These are phyloP conservation scores for Clathrospora elynae DNA, from an alignment of 2,329 filamentous ascomycete genomes.

Conservation along the genomic window DNA sequence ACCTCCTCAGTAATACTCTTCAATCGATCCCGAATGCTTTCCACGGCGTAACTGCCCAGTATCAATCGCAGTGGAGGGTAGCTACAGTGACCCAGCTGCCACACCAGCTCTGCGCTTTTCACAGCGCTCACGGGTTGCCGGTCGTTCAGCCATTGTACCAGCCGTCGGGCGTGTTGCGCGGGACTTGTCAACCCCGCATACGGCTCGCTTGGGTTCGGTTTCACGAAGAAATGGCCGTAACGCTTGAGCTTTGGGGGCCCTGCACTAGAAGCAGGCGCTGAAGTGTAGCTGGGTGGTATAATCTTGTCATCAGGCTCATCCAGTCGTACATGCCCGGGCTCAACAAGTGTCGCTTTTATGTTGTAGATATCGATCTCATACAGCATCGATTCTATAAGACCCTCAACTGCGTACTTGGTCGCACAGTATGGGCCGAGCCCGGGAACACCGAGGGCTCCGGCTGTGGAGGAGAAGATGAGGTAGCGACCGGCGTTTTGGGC, in stretches of 20 bases:
- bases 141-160: slow-evolving; percentile 93
- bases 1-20: slow-evolving; percentile 92
- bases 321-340: slow-evolving; percentile 83
- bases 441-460: slow-evolving; percentile 89
- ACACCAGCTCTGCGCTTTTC: slow-evolving; percentile 90
- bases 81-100: slow-evolving; percentile 92
- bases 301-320: slow-evolving; percentile 71
- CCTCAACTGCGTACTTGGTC: slow-evolving; percentile 96
- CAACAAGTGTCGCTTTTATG: slow-evolving; percentile 90
- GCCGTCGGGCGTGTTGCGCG: slow-evolving; percentile 83
- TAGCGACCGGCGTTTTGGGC: slow-evolving; percentile 76
- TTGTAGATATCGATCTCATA: slow-evolving; percentile 93
- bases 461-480: slow-evolving; percentile 91
- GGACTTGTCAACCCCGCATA: slow-evolving; percentile 80
- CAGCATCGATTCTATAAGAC: slow-evolving; percentile 92
- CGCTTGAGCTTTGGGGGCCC: slow-evolving; percentile 63
- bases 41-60: slow-evolving; percentile 92
- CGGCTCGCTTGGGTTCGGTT: slow-evolving; percentile 74
- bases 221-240: slow-evolving; percentile 92
- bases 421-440: slow-evolving; percentile 94
- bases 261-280: slow-evolving; percentile 40
- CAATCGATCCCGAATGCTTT: slow-evolving; percentile 89
- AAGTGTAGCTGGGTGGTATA: slow-evolving; percentile 22
- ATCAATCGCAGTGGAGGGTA: slow-evolving; percentile 86
- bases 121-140: slow-evolving; percentile 90